Base-by-base conservation (phyloP, 1,284 basidiomycete genomes). In the Tetrapyrgos nigripes region DNA sequence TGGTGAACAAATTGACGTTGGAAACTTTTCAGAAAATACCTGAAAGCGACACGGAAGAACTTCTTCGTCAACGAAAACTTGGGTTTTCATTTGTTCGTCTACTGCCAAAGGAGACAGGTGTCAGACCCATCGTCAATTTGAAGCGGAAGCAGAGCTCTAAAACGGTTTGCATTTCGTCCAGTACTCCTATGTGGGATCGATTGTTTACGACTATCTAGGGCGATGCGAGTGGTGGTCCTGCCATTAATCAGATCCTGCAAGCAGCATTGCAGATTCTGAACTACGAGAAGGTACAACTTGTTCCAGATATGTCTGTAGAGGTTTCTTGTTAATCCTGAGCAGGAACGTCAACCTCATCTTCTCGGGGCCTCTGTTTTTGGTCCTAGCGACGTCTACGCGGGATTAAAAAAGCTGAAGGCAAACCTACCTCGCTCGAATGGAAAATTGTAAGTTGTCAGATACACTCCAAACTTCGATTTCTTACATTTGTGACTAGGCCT, bases 101-200 rank as follows among this genome's bases (percentile, higher is more conserved):
- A 1, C 77, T 98, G 26, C 97, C 97, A 0, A 99, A 99, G 73
- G 95, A 96, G 56, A 93, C 86, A 3, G 96, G 97, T 0, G 94
- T 98, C 3, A 83, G 97, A 29, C 96, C 96, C 0, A 97, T 99
- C 60, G 93, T 98, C 33, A 99, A 99, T 70, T 77, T 99, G 33
- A 85, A 90, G 13, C 82, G 91, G 29, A 87, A 87, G 62, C 81
- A 83, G 43, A 60, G 69, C 3, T 68, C 72, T 13, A 68, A 70
- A 53, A 68, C 73, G 65, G 79, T 78, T 51, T 54, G 60, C 55
- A 61, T 60, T 44, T 11, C 37, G 37, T 40, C 4, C 37, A n/a
- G 13, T 40, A n/a, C 17, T 5, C 33, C 53, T 10, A n/a, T 21
- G 37, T 47, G 23, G 10, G 29, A n/a, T 13, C 6, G 17, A 4